Conservation (phyloP, 2,329 filamentous ascomycete species). For the Ceratocystis smalleyi region DNA sequence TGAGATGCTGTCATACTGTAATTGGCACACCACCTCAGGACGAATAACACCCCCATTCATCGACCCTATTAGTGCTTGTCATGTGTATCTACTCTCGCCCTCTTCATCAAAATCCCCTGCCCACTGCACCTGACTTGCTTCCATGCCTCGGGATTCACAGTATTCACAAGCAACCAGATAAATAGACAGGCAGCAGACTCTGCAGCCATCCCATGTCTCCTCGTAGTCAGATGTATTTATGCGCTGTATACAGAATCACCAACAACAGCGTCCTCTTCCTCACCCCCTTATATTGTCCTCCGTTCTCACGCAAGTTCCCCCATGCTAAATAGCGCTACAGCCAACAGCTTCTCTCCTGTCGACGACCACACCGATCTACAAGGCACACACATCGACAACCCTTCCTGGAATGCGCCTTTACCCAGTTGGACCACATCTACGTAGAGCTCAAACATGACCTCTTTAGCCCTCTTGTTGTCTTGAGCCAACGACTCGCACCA, state of each 20-base stretch:
- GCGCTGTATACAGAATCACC: neutral
- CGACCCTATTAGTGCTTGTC: neutral
- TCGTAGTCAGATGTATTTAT: neutral
- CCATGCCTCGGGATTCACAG: neutral
- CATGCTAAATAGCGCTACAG: conserved; percentile 24
- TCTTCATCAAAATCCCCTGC: neutral
- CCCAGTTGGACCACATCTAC: conserved; percentile 24
- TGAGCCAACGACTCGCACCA: conserved; percentile 21
- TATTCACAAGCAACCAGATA: neutral
- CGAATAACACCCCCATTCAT: neutral
- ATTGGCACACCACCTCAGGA: neutral
- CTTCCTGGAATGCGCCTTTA: conserved; percentile 12
- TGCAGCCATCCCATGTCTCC: neutral
- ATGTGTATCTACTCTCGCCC: neutral
- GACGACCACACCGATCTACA: conserved; percentile 27
- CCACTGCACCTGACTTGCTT: neutral
- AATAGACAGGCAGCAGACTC: neutral
- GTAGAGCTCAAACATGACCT: conserved; percentile 20
- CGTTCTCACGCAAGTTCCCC: conserved; percentile 9
- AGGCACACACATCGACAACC: conserved; percentile 21
- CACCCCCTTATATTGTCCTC: neutral
- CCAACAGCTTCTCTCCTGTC: conserved; percentile 22
- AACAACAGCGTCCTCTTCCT: neutral
- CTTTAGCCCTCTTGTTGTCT: conserved; percentile 14
- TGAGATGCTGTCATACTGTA: neutral